Evolutionary conservation across 2,329 filamentous ascomycete species (phyloP).

Genomic region (Pestalotiopsis sp.): DNA sequence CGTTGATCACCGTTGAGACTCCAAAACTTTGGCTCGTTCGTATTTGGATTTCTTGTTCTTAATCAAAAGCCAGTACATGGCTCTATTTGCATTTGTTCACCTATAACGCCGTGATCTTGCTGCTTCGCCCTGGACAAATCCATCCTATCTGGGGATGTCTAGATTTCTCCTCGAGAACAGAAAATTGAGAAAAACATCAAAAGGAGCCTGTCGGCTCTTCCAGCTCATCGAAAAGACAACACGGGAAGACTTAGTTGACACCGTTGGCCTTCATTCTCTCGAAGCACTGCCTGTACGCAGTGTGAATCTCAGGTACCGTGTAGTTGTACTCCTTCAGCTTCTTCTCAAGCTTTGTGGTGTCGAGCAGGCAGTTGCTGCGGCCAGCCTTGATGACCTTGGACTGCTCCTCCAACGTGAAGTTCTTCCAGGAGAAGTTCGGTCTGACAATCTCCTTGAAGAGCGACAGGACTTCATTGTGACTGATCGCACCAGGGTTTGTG

Average conservation of each 20-base stretch:
- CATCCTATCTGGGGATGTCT: background rate
- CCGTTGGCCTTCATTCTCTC: conserved; percentile 63
- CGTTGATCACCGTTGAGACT: background rate
- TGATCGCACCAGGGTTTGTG: conserved; percentile 71
- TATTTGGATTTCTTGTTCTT: background rate
- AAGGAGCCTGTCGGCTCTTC: background rate
- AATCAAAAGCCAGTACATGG: background rate
- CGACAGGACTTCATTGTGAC: conserved; percentile 68
- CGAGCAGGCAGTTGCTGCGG: conserved; percentile 67
- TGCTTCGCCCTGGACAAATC: background rate
- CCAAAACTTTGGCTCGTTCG: background rate
- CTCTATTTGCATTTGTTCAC: background rate
- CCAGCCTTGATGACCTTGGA: conserved; percentile 69
- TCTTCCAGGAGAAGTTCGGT: conserved; percentile 63
- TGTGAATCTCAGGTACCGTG: conserved; percentile 62
- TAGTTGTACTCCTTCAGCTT: conserved; percentile 63
- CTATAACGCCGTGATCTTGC: background rate
- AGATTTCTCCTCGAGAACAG: background rate
- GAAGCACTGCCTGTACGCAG: conserved; percentile 64
- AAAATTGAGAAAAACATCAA: background rate
- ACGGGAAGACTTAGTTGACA: conserved; percentile 31
- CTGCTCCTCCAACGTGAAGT: conserved; percentile 69
- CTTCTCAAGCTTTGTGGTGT: conserved; percentile 61
- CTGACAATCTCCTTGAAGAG: conserved; percentile 67
- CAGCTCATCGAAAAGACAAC: background rate